These are phyloP conservation scores for Nymphaea colorata DNA, from an alignment of 164 flowering plant species.

Conservation along the genomic window DNA sequence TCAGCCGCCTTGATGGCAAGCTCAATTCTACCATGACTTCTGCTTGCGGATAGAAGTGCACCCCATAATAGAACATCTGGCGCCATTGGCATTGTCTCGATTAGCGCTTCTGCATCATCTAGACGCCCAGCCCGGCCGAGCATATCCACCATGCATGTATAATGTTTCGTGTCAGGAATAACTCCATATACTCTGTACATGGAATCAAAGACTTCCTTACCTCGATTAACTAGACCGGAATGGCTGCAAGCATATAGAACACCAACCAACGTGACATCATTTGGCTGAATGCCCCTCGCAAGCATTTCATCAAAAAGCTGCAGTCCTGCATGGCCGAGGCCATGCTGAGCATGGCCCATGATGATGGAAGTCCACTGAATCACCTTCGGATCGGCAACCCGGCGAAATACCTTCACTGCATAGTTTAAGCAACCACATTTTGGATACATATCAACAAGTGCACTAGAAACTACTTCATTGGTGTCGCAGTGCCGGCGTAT, in stretches of 20 bases:
- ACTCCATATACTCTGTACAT: conserved; percentile 36
- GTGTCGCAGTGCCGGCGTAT: conserved; percentile 27
- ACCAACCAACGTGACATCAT: conserved; percentile 52
- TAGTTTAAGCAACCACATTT: conserved; percentile 50
- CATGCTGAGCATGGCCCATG: conserved; percentile 46
- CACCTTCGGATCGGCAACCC: conserved; percentile 28
- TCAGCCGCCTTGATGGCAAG: conserved; percentile 40
- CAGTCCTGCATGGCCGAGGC: conserved; percentile 37
- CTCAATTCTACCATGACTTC: conserved; percentile 46
- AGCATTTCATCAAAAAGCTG: conserved; percentile 51
- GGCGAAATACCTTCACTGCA: conserved; percentile 33
- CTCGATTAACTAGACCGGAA: conserved; percentile 50
- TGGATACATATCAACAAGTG: conserved; percentile 62
- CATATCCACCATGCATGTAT: conserved; percentile 58
- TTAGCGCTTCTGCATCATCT: conserved; percentile 46
- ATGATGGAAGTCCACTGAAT: conserved; percentile 50
- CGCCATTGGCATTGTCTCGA: conserved; percentile 19
- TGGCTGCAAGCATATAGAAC: conserved; percentile 71
- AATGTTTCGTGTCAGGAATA: conserved; percentile 36
- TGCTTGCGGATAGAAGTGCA: conserved; percentile 42
- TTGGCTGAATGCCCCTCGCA: conserved; percentile 36
- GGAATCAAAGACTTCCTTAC: conserved; percentile 32
- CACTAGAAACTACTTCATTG: conserved; percentile 40
- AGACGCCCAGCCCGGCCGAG: conserved; percentile 51
- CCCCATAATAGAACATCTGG: conserved; percentile 44